These are phyloP conservation scores for Leccinellum luteum DNA, from an alignment of 768 basidiomycete genomes.

Conservation along the genomic window DNA sequence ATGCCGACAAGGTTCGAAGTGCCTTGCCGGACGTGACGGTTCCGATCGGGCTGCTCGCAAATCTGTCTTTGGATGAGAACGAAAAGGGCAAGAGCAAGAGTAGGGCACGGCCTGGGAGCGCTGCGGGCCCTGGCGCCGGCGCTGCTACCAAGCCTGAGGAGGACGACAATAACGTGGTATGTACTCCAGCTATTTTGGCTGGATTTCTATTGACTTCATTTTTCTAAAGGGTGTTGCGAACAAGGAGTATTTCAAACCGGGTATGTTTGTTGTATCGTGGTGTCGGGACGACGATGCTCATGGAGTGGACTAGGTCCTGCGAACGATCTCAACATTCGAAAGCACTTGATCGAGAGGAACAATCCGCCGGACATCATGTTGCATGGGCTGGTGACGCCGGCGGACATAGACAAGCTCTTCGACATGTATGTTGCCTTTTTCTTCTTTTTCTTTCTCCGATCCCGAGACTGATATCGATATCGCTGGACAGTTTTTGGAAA, in stretches of 20 bases:
- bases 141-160: constrained; percentile 35
- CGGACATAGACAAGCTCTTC: constrained; percentile 82
- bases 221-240: constrained; percentile 69
- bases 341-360: constrained; percentile 71
- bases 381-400: constrained; percentile 73
- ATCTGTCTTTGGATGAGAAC: constrained; percentile 58
- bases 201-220: constrained; percentile 9
- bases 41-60: constrained; percentile 73
- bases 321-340: constrained; percentile 65
- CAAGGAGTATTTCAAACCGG: constrained; percentile 77
- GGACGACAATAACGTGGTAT: constrained; percentile 65
- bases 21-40: constrained; percentile 68
- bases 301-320: constrained; percentile 52
- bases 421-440: constrained; percentile 58
- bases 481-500: constrained; percentile 57
- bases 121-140: constrained; percentile 4
- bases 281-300: not conserved
- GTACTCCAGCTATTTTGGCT: constrained; percentile 7
- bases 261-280: constrained; percentile 30
- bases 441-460: not conserved
- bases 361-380: constrained; percentile 80
- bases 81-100: constrained; percentile 41
- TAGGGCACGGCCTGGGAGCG: constrained; percentile 31
- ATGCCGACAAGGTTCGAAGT: constrained; percentile 45
- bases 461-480: constrained; percentile 6